Base-by-base conservation (phyloP, 2,329 filamentous ascomycete genomes). In the Aspergillus spinulosporus region DNA sequence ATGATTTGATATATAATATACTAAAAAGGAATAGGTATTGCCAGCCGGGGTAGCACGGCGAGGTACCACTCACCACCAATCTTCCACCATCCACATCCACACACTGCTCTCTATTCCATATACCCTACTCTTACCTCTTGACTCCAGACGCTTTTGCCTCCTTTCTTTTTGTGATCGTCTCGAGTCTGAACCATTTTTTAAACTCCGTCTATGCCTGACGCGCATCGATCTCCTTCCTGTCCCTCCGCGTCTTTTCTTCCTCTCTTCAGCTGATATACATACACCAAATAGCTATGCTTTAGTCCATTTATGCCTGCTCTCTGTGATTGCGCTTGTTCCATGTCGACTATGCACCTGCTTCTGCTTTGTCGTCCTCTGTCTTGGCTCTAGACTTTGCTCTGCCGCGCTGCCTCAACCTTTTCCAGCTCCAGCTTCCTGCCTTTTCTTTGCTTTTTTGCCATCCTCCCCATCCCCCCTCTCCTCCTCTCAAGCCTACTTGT, bases 341-440 rank as follows among this genome's bases (percentile, higher is more conserved):
- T 64, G 42, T 59, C 34, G 14, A 32, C 53, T 28, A 44, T 44
- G 21, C 21, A 28, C 42, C 42, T 59, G 52, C 42, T 12, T 55
- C 66, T 72, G 63, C 66, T 63, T 69, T 61, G 54, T 42, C 14
- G 37, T 40, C 11, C 37, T 40, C 75, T 74, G 72, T 72, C 70
- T 73, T 73, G 73, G 72, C 72, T 72, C 65, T 74, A 73, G 72
- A 71, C 44, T 32, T 3, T 47, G 29, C 26, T 45, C 42, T 28
- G 11, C 21, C 32, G 42, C 42, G 15, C 42, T 21, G 42, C 44
- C 37, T 40, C 7, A 14, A 26, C n/a, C 36, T 34, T 26, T 44
- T 45, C 1, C 31, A 43, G 46, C 54, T 58, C 21, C 21, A 21
- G 21, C 15, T 49, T 55, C 60, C 21, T 62, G 45, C 51, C 60